Percentiles rank a stretch among this genome's conserved stretches.
Conservation (phyloP, 345 rosid genomes). For the Rhodamnia argentea region DNA sequence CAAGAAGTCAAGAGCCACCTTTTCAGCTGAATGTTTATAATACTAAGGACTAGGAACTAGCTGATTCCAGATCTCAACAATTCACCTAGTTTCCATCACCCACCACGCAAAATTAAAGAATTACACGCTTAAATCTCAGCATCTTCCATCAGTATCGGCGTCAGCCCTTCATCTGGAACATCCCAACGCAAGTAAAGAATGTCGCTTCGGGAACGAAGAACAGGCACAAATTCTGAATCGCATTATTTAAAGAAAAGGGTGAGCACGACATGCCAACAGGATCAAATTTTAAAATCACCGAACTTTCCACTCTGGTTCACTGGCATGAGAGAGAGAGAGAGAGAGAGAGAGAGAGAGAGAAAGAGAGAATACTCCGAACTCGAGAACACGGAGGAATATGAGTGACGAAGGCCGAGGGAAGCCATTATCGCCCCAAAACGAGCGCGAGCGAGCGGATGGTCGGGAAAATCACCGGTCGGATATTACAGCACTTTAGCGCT, state of each 20-base stretch:
- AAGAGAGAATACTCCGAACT: not conserved
- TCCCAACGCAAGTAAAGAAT: not conserved
- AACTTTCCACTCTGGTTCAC: not conserved
- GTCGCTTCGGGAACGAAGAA: not conserved
- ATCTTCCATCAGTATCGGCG: not conserved
- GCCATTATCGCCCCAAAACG: not conserved
- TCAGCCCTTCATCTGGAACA: not conserved
- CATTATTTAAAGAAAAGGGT: not conserved
- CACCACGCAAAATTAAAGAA: not conserved
- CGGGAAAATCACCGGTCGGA: not conserved
- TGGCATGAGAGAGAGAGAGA: not conserved
- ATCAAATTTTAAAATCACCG: not conserved
- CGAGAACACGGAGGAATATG: not conserved
- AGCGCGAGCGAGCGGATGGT: not conserved
- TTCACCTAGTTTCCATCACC: not conserved
- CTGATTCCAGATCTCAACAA: not conserved
- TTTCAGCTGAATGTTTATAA: not conserved
- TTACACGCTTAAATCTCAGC: not conserved
- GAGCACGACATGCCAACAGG: not conserved
- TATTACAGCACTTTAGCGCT: not conserved
- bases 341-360: not conserved
- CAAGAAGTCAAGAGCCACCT: not conserved
- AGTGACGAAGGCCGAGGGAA: not conserved
- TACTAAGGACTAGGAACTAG: not conserved
- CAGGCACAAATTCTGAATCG: not conserved